Conservation (phyloP, 1,284 basidiomycete genomes). For the Tylopilus sp. region DNA sequence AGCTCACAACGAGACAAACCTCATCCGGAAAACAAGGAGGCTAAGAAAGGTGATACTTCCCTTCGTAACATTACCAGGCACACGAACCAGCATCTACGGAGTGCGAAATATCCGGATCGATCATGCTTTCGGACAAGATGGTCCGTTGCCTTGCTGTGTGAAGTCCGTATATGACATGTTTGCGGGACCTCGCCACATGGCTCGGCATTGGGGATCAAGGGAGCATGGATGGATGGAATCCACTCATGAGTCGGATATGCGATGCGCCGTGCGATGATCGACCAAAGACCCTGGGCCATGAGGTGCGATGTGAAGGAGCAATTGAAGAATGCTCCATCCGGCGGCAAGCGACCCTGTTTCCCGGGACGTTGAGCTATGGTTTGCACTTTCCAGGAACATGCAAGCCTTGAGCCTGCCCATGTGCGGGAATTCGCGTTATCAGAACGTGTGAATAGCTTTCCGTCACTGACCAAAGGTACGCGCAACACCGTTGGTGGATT, state of each 20-base stretch:
- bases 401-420: background rate
- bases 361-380: background rate
- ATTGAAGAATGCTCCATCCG: background rate
- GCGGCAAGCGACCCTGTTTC: background rate
- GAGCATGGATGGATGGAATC: background rate
- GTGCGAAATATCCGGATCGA: background rate
- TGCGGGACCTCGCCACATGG: background rate
- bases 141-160: background rate
- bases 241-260: constrained; percentile 1
- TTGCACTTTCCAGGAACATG: constrained; percentile 2
- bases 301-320: background rate
- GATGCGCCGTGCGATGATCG: background rate
- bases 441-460: background rate
- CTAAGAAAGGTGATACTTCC: background rate
- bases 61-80: background rate
- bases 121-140: background rate
- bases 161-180: background rate
- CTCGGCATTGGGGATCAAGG: background rate
- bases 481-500: background rate
- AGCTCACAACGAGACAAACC: background rate
- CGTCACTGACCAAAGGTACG: background rate
- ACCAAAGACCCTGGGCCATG: background rate
- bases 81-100: background rate
- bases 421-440: background rate
- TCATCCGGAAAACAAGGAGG: constrained; percentile 3